phyloP scores from a whole-genome alignment of 441 rosid species.

The Mallotus repandus region DNA sequence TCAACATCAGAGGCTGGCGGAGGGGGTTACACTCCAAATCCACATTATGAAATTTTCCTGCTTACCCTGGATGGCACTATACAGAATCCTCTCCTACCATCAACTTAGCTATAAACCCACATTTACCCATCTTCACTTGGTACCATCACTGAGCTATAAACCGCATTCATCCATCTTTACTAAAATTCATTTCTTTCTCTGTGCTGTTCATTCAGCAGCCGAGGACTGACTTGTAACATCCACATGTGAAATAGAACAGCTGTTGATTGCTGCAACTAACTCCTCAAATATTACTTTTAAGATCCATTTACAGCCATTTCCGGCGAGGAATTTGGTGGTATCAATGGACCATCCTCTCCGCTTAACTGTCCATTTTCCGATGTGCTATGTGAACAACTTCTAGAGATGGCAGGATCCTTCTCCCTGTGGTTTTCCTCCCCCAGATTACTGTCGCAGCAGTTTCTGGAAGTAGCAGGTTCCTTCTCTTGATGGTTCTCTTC shows the following conservation, averaged over 20 bases:
- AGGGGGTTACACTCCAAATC: constrained; percentile 11
- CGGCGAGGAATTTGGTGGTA: constrained; percentile 74
- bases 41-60: constrained; percentile 22
- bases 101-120: constrained; percentile 4
- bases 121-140: constrained; percentile 15
- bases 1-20: constrained; percentile 24
- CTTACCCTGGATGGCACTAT: constrained; percentile 30
- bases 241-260: constrained; percentile 28
- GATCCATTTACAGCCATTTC: constrained; percentile 97
- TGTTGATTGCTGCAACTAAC: constrained; percentile 16
- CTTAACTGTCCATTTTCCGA: constrained; percentile 67
- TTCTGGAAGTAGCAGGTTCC: constrained; percentile 37
- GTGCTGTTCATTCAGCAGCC: constrained; percentile 13
- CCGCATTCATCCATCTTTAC: constrained; percentile 17
- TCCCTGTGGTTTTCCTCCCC: constrained; percentile 59
- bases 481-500: constrained; percentile 35
- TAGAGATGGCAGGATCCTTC: constrained; percentile 44
- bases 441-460: constrained; percentile 37
- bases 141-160: constrained; percentile 11
- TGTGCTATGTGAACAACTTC: constrained; percentile 50
- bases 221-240: constrained; percentile 20
- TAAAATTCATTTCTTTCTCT: constrained; percentile 7
- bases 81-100: constrained; percentile 25
- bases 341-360: constrained; percentile 62
- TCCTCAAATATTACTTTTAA: constrained; percentile 29